These are phyloP conservation scores for Grosmannia serpens DNA, from an alignment of 2,329 filamentous ascomycete species.

Conservation along the genomic window DNA sequence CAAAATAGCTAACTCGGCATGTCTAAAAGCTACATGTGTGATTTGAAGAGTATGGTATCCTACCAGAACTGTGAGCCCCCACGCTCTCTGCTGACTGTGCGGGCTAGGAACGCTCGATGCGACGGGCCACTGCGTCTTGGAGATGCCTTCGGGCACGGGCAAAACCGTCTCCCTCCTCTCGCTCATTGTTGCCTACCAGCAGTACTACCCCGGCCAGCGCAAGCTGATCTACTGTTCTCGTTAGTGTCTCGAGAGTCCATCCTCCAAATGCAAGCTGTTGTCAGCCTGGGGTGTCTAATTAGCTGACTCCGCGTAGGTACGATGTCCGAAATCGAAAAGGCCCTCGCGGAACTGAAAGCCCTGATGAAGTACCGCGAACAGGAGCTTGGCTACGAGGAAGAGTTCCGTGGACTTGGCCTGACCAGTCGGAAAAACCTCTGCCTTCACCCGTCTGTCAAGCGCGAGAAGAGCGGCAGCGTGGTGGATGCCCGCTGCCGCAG, in stretches of 20 bases:
- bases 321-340: constrained; percentile 99
- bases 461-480: constrained; percentile 87
- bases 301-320: constrained; percentile 41
- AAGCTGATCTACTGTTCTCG: constrained; percentile 99
- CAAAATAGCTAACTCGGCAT: not conserved
- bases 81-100: not conserved
- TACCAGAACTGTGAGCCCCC: too few species aligned
- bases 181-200: constrained; percentile 92
- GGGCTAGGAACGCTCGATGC: constrained; percentile 66
- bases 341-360: constrained; percentile 77
- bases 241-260: constrained; percentile 17
- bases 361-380: constrained; percentile 91
- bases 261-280: not conserved
- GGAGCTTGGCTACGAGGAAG: constrained; percentile 80
- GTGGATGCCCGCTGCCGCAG: constrained; percentile 95
- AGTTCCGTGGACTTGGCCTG: constrained; percentile 82
- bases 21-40: constrained; percentile 39
- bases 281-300: not conserved
- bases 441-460: constrained; percentile 87
- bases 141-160: constrained; percentile 98
- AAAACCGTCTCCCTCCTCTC: constrained; percentile 95
- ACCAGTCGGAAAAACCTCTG: constrained; percentile 97
- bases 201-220: constrained; percentile 80
- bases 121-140: constrained; percentile 87
- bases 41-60: constrained; percentile 36